Evolutionary conservation across 805 yeast species (phyloP), one percentile per base, ranked within the genome.

Genomic region (Ogataea paraovalis): DNA sequence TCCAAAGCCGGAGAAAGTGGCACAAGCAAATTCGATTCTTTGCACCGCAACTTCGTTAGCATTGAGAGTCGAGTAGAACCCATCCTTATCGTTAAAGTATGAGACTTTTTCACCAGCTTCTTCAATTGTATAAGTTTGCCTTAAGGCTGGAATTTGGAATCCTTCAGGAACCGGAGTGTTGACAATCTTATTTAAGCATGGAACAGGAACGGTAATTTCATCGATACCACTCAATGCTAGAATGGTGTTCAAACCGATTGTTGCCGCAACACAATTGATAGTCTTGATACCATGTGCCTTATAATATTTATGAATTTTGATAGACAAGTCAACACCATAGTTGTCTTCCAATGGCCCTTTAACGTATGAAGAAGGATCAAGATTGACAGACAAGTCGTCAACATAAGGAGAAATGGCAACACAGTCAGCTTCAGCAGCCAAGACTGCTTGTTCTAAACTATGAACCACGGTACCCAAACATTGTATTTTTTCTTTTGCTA

Each of bases 351-450:
- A 44, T n/a, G 56, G 46, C 30, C 46, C 51, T 19, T 53, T 55
- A 30, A 52, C 54, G 25, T 59, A 62, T 8, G 46, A 18, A 8
- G 61, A 49, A 19, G 65, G 61, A 39, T 65, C 67, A 7, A 61
- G 37, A 39, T 60, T 60, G 25, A 53, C 59, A 28, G 52, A 51
- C 30, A 64, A 48, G 7, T 56, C 54, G 49, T 68, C 70, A 28
- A 68, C 68, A 45, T 68, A 68, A 4, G 72, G 66, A 3, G 70
- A 61, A 36, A 68, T 63, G n/a, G 62, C 61, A 14, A 46, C 53
- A 48, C 71, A 67, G 14, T 64, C 64, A 9, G 68, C 69, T 45
- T 68, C 71, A 9, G 70, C 70, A 9, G 72, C 70, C 18, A 65
- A 46, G 21, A 68, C 58, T 10, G 68, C 72, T 48, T 68, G 72